Conservation (phyloP, 1,284 basidiomycete species). For the Ceratobasidium sp. region DNA sequence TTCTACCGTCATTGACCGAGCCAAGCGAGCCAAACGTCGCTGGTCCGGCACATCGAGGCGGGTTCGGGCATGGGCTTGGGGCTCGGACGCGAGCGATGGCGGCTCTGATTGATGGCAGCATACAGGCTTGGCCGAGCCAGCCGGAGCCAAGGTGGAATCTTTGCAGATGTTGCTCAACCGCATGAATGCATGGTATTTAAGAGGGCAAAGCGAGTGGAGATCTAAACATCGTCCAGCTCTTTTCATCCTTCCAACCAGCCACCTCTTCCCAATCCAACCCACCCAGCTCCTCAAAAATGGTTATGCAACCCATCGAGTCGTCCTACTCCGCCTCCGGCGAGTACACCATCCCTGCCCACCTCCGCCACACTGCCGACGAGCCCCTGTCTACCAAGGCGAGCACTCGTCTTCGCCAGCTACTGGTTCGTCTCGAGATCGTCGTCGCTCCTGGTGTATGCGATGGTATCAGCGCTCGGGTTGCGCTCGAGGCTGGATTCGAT, state of each 20-base stretch:
- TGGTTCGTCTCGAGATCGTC: constrained; percentile 67
- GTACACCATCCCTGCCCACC: constrained; percentile 23
- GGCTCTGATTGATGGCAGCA: background rate
- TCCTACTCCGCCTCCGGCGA: constrained; percentile 4
- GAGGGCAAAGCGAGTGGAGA: background rate
- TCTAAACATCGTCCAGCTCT: constrained; percentile 15
- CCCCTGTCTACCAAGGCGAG: constrained; percentile 76
- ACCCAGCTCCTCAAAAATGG: background rate
- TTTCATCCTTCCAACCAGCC: background rate
- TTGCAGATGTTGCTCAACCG: background rate
- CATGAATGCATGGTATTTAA: background rate
- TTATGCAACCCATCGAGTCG: constrained; percentile 24
- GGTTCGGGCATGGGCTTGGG: too few species aligned
- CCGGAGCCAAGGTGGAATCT: background rate
- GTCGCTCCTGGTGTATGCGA: constrained; percentile 57
- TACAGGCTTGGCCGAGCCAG: background rate
- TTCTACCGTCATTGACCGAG: background rate
- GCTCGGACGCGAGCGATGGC: background rate
- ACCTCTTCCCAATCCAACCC: background rate
- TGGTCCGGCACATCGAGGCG: too few species aligned
- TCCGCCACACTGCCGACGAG: constrained; percentile 21
- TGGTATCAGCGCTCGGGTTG: constrained; percentile 83
- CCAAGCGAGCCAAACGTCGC: background rate
- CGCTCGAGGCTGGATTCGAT: constrained; percentile 80
- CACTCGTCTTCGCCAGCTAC: constrained; percentile 79